Evolutionary conservation across 352 stramenopile genomes (phyloP).

Genomic region (Phytophthora pinifolia): DNA sequence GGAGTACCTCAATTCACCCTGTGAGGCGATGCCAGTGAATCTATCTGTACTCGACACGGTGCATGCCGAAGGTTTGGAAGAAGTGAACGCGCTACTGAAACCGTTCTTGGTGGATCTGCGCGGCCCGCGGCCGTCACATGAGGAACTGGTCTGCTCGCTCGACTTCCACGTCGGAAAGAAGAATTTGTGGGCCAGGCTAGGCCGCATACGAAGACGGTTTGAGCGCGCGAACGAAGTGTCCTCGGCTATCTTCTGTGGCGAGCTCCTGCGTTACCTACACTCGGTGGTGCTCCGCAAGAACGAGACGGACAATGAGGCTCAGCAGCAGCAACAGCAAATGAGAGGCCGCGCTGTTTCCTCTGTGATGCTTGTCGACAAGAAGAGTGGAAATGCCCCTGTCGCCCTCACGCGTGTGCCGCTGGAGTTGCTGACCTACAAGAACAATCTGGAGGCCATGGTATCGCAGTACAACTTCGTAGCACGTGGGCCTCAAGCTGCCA

Average conservation of each 20-base stretch:
- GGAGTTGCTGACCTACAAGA: constrained; percentile 77
- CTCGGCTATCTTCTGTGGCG: constrained; percentile 65
- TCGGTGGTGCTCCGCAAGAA: constrained; percentile 70
- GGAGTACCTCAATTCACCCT: constrained; percentile 50
- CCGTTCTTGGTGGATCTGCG: constrained; percentile 58
- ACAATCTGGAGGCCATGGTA: constrained; percentile 74
- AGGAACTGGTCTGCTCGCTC: constrained; percentile 47
- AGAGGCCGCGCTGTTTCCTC: constrained; percentile 52
- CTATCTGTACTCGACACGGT: constrained; percentile 39
- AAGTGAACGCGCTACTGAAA: constrained; percentile 48
- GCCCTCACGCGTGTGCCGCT: constrained; percentile 47
- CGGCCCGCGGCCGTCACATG: constrained; percentile 29
- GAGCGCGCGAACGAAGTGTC: constrained; percentile 62
- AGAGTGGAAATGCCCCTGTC: constrained; percentile 25
- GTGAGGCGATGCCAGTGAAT: constrained; percentile 64
- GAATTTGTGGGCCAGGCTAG: constrained; percentile 52
- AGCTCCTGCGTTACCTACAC: constrained; percentile 69
- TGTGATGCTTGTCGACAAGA: constrained; percentile 47
- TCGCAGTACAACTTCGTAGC: constrained; percentile 81
- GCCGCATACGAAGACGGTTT: constrained; percentile 50
- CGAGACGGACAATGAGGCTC: constrained; percentile 54
- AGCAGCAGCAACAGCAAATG: constrained; percentile 46
- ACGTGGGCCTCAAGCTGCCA: constrained; percentile 48
- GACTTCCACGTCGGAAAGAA: constrained; percentile 62
- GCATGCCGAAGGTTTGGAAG: constrained; percentile 47